Evolutionary conservation across 2,329 filamentous ascomycete species (phyloP), one percentile per base, ranked within the genome.

Genomic region (Talaromyces sp.): DNA sequence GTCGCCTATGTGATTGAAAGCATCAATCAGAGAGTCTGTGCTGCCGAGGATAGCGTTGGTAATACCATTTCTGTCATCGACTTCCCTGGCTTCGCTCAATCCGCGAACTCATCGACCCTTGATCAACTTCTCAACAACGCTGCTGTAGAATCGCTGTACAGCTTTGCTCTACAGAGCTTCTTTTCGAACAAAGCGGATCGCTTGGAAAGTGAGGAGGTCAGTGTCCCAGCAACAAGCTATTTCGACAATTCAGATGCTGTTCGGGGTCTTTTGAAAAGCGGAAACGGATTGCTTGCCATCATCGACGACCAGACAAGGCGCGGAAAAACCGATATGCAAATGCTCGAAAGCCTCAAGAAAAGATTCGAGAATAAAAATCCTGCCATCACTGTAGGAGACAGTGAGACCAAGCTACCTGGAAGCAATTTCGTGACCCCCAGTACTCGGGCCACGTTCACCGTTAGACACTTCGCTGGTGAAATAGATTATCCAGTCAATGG

Each of bases 181-280:
- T 99, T 98, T 75, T 93, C 97, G 72, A 88, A 89, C 68, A 96
- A 95, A 76, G 92, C 93, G 0, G 93, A 98, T 66, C 86, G 96
- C 78, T 83, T 99, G 23, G 95, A 99, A 72, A 92, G 89, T 1
- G 95, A 99, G 75, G 95, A 99, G 56, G 91, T 99, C 39, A 87
- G 83, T 35, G 91, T 99, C 2, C 85, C 93, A 1, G 88, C 93
- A 0, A 97, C 93, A 0, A 96, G 92, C 79, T 99, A 98, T 76
- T 99, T 97, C 69, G 95, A 99, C 77, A 99, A 98, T 76, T 92
- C 91, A 0, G 95, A 98, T 74, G 92, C 93, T 9, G 92, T 97
- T 65, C 92, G 90, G 70, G 93, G 92, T 12, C 83, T 99, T 35
- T 81, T 99, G 61, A 99, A 98, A 79, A 84, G 91, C 62, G 92